Conservation (phyloP, 179 eudicot species). For the Amaranthus tricolor region DNA sequence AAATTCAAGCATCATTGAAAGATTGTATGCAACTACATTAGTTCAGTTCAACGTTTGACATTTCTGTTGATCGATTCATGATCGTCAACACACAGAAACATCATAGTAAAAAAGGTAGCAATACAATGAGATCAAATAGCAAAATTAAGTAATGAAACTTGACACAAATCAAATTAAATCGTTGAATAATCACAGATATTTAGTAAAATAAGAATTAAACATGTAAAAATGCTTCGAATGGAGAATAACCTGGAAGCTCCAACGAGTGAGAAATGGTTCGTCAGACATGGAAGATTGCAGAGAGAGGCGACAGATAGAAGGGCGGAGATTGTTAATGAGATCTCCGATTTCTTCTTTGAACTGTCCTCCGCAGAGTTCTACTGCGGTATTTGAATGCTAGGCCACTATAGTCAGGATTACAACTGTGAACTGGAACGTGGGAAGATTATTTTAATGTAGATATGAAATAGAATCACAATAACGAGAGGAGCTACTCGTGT, state of each 20-base stretch:
- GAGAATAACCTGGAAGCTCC: slow-evolving; percentile 61
- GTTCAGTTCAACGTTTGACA: background rate
- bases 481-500: too few species aligned
- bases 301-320: background rate
- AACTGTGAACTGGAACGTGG: too few species aligned
- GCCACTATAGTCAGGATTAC: too few species aligned
- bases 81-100: background rate
- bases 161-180: background rate
- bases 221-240: background rate
- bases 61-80: background rate
- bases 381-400: too few species aligned
- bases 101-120: background rate
- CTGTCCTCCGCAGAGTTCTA: too few species aligned
- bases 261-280: slow-evolving; percentile 68
- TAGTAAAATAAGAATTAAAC: background rate
- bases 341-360: too few species aligned
- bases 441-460: too few species aligned
- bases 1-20: background rate
- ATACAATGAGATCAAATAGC: background rate
- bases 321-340: too few species aligned
- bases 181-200: background rate
- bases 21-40: too few species aligned
- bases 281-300: slow-evolving; percentile 47
- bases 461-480: too few species aligned
- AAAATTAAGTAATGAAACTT: background rate